These are phyloP conservation scores for Phytopythium montanum DNA, from an alignment of 352 stramenopile species.

Conservation along the genomic window DNA sequence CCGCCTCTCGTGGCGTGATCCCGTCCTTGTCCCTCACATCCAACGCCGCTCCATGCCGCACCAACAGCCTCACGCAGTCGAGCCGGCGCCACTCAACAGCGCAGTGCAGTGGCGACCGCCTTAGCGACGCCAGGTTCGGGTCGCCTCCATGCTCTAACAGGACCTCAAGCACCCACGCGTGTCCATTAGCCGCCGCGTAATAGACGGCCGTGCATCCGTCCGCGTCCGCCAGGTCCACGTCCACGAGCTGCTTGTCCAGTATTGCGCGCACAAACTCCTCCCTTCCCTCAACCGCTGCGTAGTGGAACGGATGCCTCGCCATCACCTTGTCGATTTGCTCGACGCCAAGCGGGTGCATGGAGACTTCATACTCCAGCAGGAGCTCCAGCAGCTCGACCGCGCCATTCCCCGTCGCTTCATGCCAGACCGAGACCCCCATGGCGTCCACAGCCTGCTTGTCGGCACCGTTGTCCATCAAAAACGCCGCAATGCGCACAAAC, in stretches of 20 bases:
- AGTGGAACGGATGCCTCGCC: constrained; percentile 80
- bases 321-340: constrained; percentile 73
- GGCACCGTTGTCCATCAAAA: constrained; percentile 54
- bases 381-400: constrained; percentile 55
- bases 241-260: constrained; percentile 48
- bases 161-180: constrained; percentile 41
- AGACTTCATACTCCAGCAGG: constrained; percentile 47
- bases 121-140: constrained; percentile 53
- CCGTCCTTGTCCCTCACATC: constrained; percentile 39
- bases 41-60: constrained; percentile 30
- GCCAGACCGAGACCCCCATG: constrained; percentile 80
- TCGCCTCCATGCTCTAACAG: constrained; percentile 47
- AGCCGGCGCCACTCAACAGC: constrained; percentile 70
- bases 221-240: constrained; percentile 60
- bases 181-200: constrained; percentile 68
- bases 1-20: constrained; percentile 31
- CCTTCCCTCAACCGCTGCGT: constrained; percentile 70
- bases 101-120: constrained; percentile 67
- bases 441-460: constrained; percentile 64
- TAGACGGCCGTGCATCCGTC: constrained; percentile 71
- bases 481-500: constrained; percentile 35
- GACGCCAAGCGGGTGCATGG: constrained; percentile 29
- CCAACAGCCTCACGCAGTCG: constrained; percentile 50
- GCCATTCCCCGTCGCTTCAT: constrained; percentile 67
- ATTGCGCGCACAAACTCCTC: constrained; percentile 48